Conservation (phyloP, 345 rosid genomes). For the Murraya paniculata region DNA sequence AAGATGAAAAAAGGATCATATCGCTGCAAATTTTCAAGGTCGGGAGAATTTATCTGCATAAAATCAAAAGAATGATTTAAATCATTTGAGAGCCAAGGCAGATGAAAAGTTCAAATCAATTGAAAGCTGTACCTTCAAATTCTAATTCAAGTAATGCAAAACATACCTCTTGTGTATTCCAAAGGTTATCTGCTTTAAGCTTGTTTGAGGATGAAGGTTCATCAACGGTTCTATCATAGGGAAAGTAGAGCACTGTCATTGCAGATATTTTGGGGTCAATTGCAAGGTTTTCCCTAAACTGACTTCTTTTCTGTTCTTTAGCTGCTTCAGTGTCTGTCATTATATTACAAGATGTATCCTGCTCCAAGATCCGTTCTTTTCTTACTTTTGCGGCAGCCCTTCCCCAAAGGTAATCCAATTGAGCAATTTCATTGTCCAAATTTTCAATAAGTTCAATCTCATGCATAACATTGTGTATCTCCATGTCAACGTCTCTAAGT, state of each 20-base stretch:
- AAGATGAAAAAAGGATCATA: conserved; percentile 89
- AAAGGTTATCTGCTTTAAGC: conserved; percentile 14
- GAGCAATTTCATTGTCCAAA: conserved; percentile 34
- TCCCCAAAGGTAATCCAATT: conserved; percentile 78
- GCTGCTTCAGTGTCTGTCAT: conserved; percentile 39
- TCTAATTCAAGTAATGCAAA: conserved; percentile 5
- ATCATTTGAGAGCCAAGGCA: not conserved
- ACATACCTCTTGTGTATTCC: conserved; percentile 21
- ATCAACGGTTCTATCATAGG: conserved; percentile 49
- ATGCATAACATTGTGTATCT: conserved; percentile 60
- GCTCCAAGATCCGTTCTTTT: conserved; percentile 49
- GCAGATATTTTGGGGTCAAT: conserved; percentile 74
- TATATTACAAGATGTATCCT: conserved; percentile 31
- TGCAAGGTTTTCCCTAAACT: conserved; percentile 76
- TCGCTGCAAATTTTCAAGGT: conserved; percentile 28
- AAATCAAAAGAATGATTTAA: conserved; percentile 11
- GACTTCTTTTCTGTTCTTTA: conserved; percentile 49
- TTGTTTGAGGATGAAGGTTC: conserved; percentile 21
- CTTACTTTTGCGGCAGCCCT: conserved; percentile 53
- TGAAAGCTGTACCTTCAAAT: conserved; percentile 5
- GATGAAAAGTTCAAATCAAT: not conserved
- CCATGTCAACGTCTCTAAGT: conserved; percentile 63
- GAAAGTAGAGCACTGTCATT: conserved; percentile 63
- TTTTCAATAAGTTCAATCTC: conserved; percentile 53
- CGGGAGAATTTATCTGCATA: conserved; percentile 40